phyloP scores from a whole-genome alignment of 495 filamentous ascomycete species.

The Astrothelium subdiscretum region DNA sequence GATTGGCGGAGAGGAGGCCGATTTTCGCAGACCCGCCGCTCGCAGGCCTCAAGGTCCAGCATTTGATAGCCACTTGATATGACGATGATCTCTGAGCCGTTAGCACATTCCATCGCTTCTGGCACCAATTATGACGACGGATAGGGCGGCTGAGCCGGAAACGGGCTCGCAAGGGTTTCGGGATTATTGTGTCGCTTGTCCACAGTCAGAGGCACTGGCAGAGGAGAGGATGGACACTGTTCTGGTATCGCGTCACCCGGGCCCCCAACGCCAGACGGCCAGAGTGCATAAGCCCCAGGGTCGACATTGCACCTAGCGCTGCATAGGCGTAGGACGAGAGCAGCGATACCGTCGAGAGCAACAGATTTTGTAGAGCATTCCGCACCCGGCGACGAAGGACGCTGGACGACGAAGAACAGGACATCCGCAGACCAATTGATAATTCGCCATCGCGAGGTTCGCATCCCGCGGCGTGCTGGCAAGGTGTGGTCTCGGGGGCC shows the following conservation, averaged over 20 bases:
- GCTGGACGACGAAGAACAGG: neutral
- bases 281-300: conserved; percentile 2
- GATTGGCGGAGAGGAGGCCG: conserved; percentile 2
- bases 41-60: neutral
- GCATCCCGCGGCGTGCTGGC: no score
- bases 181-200: neutral
- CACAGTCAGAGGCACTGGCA: conserved; percentile 1
- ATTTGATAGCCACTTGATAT: neutral
- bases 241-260: neutral
- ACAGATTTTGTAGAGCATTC: no score
- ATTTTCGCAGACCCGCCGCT: neutral
- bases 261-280: neutral
- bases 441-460: no score
- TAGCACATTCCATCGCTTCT: no score
- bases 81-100: neutral
- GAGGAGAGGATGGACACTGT: neutral
- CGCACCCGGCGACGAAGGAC: neutral
- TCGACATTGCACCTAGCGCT: conserved; percentile 2
- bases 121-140: neutral
- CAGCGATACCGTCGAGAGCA: neutral
- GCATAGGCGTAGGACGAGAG: neutral
- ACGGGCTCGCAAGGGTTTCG: neutral
- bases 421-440: no score
- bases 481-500: neutral
- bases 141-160: neutral